These are phyloP conservation scores for Russula emetica DNA, from an alignment of 768 basidiomycete genomes.

Conservation along the genomic window DNA sequence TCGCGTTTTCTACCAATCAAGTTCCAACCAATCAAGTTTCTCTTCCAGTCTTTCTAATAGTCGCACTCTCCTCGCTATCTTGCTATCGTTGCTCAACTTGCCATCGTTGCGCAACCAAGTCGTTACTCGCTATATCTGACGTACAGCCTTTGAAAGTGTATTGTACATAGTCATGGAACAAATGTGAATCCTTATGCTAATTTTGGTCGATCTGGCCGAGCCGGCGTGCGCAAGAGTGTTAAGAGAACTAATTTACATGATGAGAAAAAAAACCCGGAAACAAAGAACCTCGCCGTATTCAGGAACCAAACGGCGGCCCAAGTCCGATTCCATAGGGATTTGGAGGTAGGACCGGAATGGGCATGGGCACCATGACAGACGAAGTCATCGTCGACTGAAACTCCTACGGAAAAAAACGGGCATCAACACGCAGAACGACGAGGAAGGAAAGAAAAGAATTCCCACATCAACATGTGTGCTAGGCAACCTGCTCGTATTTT, in stretches of 20 bases:
- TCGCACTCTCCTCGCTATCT: neutral
- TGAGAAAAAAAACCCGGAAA: neutral
- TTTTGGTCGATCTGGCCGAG: neutral
- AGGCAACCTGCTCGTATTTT: slow-evolving; percentile 82
- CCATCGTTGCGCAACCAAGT: neutral
- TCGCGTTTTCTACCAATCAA: neutral
- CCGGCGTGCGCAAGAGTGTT: neutral
- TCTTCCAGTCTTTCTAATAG: neutral
- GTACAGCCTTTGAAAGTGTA: too few relatives aligned
- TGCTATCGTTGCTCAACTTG: neutral
- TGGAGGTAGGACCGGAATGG: slow-evolving; percentile 4
- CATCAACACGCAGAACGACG: neutral
- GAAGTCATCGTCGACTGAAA: slow-evolving; percentile 20
- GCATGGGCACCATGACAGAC: slow-evolving; percentile 17
- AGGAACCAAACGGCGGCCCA: slow-evolving; percentile 19
- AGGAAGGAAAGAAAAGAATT: slow-evolving; percentile 15
- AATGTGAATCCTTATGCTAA: neutral
- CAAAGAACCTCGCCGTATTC: neutral
- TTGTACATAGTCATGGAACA: neutral
- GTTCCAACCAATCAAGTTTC: neutral
- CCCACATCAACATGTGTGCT: slow-evolving; percentile 78
- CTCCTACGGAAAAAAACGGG: neutral
- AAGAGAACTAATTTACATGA: neutral
- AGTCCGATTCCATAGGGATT: slow-evolving; percentile 25
- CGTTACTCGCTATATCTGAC: neutral